Conservation (phyloP, 2,329 filamentous ascomycete genomes). For the Colletotrichum horii region DNA sequence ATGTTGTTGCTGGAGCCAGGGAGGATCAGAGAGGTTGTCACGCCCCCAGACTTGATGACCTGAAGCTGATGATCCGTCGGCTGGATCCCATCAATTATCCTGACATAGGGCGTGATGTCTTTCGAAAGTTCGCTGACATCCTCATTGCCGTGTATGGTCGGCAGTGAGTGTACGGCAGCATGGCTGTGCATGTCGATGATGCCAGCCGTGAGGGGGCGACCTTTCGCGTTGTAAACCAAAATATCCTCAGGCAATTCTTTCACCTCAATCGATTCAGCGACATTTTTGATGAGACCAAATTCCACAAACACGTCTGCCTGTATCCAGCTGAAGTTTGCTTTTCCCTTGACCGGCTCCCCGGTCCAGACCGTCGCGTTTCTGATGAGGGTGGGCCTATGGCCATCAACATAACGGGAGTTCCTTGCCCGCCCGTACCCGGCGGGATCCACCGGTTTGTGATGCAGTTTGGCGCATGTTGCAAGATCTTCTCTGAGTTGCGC, state of each 20-base stretch:
- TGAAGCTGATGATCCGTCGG: slow-evolving; percentile 68
- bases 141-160: slow-evolving; percentile 54
- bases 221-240: slow-evolving; percentile 60
- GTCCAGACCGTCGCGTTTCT: slow-evolving; percentile 71
- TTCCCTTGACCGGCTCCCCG: slow-evolving; percentile 61
- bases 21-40: slow-evolving; percentile 70
- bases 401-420: slow-evolving; percentile 66
- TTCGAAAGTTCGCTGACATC: slow-evolving; percentile 69
- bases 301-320: slow-evolving; percentile 64
- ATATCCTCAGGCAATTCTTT: slow-evolving; percentile 49
- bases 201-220: slow-evolving; percentile 68
- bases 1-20: slow-evolving; percentile 76
- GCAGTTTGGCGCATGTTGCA: slow-evolving; percentile 59
- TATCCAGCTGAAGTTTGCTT: slow-evolving; percentile 65
- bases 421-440: slow-evolving; percentile 59
- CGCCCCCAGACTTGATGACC: slow-evolving; percentile 74
- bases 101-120: slow-evolving; percentile 72
- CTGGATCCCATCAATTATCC: slow-evolving; percentile 69
- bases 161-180: slow-evolving; percentile 63
- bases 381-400: slow-evolving; percentile 65
- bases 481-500: slow-evolving; percentile 59
- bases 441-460: slow-evolving; percentile 58
- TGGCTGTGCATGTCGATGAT: slow-evolving; percentile 78
- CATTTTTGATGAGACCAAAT: slow-evolving; percentile 63
- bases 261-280: slow-evolving; percentile 48